Evolutionary conservation across 2,329 filamentous ascomycete genomes (phyloP).

Genomic region (Daldinia sp.): DNA sequence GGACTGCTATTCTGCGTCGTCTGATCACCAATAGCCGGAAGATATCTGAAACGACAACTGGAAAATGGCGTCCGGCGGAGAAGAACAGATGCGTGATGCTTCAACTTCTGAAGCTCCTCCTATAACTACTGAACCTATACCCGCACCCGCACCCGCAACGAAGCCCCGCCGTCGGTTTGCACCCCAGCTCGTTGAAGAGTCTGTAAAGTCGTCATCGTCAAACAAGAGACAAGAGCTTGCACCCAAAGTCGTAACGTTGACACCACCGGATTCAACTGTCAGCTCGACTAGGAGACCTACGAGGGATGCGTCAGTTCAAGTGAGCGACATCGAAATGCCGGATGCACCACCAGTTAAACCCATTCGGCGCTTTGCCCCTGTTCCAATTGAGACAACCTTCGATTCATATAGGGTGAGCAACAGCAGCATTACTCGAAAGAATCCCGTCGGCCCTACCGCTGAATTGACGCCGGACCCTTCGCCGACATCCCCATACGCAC

Average conservation of each 20-base stretch:
- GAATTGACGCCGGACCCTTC: constrained; percentile 68
- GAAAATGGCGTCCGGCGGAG: constrained; percentile 45
- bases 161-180: constrained; percentile 51
- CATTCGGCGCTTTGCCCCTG: constrained; percentile 71
- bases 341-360: constrained; percentile 44
- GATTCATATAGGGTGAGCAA: constrained; percentile 66
- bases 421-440: constrained; percentile 43
- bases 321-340: constrained; percentile 47
- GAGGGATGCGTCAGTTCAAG: constrained; percentile 50
- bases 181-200: constrained; percentile 53
- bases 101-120: constrained; percentile 27
- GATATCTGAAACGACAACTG: constrained; percentile 10
- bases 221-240: constrained; percentile 35
- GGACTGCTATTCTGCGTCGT: constrained; percentile 2
- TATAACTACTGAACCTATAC: not conserved
- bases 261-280: constrained; percentile 37
- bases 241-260: constrained; percentile 19
- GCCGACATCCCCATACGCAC: constrained; percentile 62
- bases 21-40: constrained; percentile 5
- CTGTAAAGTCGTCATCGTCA: constrained; percentile 49
- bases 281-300: constrained; percentile 43
- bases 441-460: constrained; percentile 63
- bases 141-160: constrained; percentile 35
- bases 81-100: constrained; percentile 48
- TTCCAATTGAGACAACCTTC: constrained; percentile 79